Evolutionary conservation across 805 yeast genomes (phyloP).

Genomic region (Zygosaccharomyces lentus): DNA sequence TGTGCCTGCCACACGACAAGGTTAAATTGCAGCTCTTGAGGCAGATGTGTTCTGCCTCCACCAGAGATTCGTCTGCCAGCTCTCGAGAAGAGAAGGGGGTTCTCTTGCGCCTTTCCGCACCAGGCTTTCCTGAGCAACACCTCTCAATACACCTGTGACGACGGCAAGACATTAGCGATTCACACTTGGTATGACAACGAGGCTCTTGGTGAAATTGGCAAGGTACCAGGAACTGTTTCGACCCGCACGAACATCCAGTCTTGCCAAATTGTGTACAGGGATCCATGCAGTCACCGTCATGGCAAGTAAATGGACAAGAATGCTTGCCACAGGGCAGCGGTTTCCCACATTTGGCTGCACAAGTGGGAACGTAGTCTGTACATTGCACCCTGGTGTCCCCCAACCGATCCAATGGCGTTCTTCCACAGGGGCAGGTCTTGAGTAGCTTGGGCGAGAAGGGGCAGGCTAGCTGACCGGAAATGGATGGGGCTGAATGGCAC

Average conservation of each 20-base stretch:
- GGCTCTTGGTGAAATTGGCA: conserved; percentile 60
- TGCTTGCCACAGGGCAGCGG: conserved; percentile 67
- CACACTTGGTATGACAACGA: conserved; percentile 65
- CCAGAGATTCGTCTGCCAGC: conserved; percentile 48
- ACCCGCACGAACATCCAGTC: conserved; percentile 59
- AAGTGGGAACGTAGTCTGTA: conserved; percentile 74
- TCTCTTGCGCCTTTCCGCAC: conserved; percentile 49
- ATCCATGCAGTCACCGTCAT: conserved; percentile 66
- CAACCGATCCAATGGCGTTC: conserved; percentile 43
- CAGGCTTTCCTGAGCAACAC: conserved; percentile 68
- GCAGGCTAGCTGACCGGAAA: conserved; percentile 42
- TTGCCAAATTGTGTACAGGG: conserved; percentile 56
- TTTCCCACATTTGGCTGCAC: conserved; percentile 63
- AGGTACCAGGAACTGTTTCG: conserved; percentile 53
- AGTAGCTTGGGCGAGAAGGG: conserved; percentile 56
- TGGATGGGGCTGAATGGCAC: conserved; percentile 32
- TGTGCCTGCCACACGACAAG: conserved; percentile 63
- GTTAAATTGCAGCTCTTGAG: conserved; percentile 57
- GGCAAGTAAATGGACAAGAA: conserved; percentile 64
- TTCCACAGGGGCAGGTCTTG: conserved; percentile 80
- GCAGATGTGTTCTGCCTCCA: conserved; percentile 75
- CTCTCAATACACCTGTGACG: conserved; percentile 66
- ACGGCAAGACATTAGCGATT: conserved; percentile 70
- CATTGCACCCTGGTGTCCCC: conserved; percentile 50
- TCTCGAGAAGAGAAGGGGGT: conserved; percentile 35